Percentiles rank a stretch among this genome's conserved stretches.
Conservation (phyloP, 169 alveolate species). For the Sarcocystis neurona region DNA sequence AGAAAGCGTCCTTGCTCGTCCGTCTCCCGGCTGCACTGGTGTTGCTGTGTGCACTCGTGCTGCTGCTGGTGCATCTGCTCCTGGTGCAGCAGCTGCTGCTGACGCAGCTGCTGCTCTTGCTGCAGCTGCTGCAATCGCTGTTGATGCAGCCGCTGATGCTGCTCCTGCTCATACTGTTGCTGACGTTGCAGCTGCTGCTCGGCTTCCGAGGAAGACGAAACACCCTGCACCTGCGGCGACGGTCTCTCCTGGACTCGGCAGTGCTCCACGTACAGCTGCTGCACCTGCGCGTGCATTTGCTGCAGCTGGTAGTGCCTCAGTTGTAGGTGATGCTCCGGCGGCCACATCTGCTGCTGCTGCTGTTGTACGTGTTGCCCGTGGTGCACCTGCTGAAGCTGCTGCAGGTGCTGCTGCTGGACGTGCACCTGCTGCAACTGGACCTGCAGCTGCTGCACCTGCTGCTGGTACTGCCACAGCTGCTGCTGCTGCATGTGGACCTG, state of each 20-base stretch:
- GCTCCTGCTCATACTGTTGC: no score
- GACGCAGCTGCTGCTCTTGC: background rate
- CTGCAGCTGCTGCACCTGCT: no score
- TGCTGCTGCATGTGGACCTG: no score
- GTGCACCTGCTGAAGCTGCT: background rate
- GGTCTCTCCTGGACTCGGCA: background rate
- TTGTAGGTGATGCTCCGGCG: background rate
- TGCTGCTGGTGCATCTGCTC: background rate
- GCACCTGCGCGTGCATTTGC: background rate
- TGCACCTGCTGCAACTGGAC: no score
- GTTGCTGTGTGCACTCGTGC: background rate
- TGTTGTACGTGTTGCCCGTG: background rate
- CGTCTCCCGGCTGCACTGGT: background rate
- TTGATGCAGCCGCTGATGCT: background rate
- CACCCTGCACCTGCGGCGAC: background rate
- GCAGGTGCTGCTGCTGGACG: no score
- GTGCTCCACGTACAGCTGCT: conserved; percentile 36
- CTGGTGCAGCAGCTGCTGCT: background rate
- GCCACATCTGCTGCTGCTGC: no score
- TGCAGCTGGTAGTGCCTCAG: background rate
- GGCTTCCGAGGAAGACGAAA: background rate
- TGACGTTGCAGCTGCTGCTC: no score
- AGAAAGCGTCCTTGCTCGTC: background rate
- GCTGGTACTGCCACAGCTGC: no score
- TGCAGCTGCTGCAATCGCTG: background rate